Percentiles rank a stretch among this genome's conserved stretches.
phyloP scores from a whole-genome alignment of 2,329 filamentous ascomycete genomes.

The Fusarium sp. region DNA sequence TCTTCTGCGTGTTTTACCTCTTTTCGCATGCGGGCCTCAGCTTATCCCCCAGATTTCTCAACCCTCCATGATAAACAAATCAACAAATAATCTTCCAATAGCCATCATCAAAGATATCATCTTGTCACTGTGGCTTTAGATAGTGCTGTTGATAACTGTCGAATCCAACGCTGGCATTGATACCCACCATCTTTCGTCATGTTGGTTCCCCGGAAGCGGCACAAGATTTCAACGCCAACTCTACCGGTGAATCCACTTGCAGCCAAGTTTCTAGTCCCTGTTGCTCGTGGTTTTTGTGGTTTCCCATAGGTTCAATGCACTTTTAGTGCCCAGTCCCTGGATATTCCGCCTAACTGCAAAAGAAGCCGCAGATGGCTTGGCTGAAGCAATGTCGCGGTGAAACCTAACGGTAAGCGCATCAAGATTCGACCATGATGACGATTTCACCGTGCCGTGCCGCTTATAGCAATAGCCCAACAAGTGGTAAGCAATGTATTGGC shows the following conservation, averaged over 20 bases:
- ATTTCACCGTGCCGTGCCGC: not conserved
- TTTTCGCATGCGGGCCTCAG: conserved; percentile 15
- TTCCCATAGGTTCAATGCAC: conserved; percentile 23
- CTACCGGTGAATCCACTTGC: conserved; percentile 24
- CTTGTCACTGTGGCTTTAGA: conserved; percentile 14
- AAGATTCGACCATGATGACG: conserved; percentile 26
- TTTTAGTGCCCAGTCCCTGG: conserved; percentile 15
- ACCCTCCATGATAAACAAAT: conserved; percentile 24
- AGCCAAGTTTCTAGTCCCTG: conserved; percentile 31
- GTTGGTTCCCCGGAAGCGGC: conserved; percentile 32
- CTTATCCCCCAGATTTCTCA: conserved; percentile 25
- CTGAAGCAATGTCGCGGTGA: conserved; percentile 12
- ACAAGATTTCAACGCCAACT: conserved; percentile 35
- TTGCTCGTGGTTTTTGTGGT: conserved; percentile 5
- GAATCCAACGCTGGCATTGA: conserved; percentile 6
- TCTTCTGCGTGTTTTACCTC: conserved; percentile 19
- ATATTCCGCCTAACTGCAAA: conserved; percentile 1
- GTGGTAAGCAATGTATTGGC: conserved; percentile 16
- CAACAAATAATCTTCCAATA: conserved; percentile 13
- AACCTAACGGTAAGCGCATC: conserved; percentile 13
- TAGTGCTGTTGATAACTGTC: conserved; percentile 1
- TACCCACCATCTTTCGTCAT: conserved; percentile 31
- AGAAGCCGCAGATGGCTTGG: conserved; percentile 25
- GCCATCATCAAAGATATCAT: conserved; percentile 5
- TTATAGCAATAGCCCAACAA: not conserved